Evolutionary conservation across 2,329 filamentous ascomycete species (phyloP).

Genomic region (Curvularia eragrostidis): DNA sequence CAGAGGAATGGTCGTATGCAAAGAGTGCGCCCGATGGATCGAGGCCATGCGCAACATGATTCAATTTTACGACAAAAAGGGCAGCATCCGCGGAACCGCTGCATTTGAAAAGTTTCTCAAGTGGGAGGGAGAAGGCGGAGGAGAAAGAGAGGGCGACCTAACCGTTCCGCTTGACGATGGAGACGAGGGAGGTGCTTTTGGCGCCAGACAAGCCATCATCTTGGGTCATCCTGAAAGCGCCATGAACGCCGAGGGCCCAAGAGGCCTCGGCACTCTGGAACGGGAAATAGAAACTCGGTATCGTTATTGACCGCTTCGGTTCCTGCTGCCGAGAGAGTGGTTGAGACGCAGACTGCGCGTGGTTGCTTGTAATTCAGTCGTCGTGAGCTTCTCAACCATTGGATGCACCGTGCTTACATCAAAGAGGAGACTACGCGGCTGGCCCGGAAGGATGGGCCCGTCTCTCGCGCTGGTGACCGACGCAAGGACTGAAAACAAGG

Average conservation of each 20-base stretch:
- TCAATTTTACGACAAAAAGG: constrained; percentile 38
- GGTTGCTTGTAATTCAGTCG: not conserved
- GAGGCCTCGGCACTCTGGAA: constrained; percentile 22
- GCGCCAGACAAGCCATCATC: constrained; percentile 36
- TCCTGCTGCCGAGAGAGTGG: not conserved
- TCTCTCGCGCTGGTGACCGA: not conserved
- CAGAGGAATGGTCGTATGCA: constrained; percentile 38
- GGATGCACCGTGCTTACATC: constrained; percentile 6
- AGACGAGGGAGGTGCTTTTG: constrained; percentile 16
- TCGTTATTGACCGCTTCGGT: constrained; percentile 6
- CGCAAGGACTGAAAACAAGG: not conserved
- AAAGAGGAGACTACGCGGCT: not conserved
- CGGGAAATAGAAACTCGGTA: constrained; percentile 8
- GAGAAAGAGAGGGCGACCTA: constrained; percentile 26
- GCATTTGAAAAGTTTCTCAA: constrained; percentile 43
- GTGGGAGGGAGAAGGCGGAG: constrained; percentile 28
- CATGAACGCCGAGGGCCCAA: constrained; percentile 22
- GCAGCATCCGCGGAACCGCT: constrained; percentile 38
- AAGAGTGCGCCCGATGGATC: constrained; percentile 37
- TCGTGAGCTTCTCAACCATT: not conserved
- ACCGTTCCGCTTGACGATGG: constrained; percentile 30
- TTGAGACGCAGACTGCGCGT: too few species aligned
- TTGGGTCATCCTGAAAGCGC: constrained; percentile 29
- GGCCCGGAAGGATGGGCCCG: not conserved
- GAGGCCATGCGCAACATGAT: constrained; percentile 43